A percentile compares a stretch with the other conserved stretches of the same genome.
Evolutionary conservation across 2,329 filamentous ascomycete species (phyloP).

Genomic region (Apiospora rasikravindrae): DNA sequence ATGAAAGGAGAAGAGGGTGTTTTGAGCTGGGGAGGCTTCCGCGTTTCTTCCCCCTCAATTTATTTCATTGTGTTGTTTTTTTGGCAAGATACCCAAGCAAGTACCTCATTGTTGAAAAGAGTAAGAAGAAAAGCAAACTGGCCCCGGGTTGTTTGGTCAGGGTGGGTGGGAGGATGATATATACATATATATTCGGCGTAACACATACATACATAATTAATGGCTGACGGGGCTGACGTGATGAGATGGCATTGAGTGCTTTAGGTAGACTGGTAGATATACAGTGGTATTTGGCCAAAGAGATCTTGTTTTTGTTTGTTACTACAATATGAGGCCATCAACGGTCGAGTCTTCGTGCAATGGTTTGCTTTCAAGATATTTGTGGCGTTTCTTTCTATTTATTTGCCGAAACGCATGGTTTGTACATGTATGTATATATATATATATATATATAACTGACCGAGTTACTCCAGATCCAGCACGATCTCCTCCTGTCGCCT

Average conservation of each 20-base stretch:
- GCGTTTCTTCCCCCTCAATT: neutral
- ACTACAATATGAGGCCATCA: neutral
- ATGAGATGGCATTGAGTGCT: neutral
- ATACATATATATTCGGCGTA: neutral
- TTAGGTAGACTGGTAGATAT: constrained; percentile 12
- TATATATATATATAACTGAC: neutral
- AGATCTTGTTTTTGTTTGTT: neutral
- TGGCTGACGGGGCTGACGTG: neutral
- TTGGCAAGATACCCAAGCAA: constrained; percentile 16
- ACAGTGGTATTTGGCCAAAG: constrained; percentile 4
- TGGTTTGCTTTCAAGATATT: too few species aligned
- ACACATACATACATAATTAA: neutral
- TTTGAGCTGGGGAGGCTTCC: neutral
- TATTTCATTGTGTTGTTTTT: constrained; percentile 1
- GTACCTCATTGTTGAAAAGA: constrained; percentile 10
- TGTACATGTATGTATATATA: too few species aligned
- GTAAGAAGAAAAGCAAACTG: neutral
- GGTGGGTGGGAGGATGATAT: neutral
- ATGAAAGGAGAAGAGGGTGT: neutral
- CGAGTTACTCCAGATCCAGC: constrained; percentile 28
- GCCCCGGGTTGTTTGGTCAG: neutral
- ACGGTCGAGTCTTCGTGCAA: neutral
- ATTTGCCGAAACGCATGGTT: neutral
- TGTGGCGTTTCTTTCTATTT: neutral
- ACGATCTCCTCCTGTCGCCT: constrained; percentile 37